Evolutionary conservation across 2,329 filamentous ascomycete genomes (phyloP).

Genomic region (Xylaria polymorpha): DNA sequence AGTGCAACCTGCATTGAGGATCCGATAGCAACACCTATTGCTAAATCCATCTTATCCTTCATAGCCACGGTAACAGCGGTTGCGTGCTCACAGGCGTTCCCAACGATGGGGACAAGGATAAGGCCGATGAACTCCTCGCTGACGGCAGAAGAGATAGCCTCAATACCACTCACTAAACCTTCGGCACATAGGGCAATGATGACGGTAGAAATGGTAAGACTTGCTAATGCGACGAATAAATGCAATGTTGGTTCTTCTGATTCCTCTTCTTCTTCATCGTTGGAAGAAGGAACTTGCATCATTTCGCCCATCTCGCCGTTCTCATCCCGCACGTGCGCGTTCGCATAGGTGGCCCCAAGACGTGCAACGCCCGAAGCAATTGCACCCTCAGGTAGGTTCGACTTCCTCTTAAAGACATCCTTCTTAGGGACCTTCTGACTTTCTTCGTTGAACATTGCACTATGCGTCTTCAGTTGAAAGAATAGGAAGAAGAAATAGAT

Average conservation of each 20-base stretch:
- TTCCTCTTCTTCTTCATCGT: slow-evolving; percentile 66
- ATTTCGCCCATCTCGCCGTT: slow-evolving; percentile 60
- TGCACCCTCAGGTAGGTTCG: slow-evolving; percentile 38
- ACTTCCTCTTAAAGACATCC: slow-evolving; percentile 43
- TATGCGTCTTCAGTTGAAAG: slow-evolving; percentile 92
- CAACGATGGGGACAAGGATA: slow-evolving; percentile 84
- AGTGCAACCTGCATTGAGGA: slow-evolving; percentile 84
- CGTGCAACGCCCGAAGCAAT: slow-evolving; percentile 44
- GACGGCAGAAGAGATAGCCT: slow-evolving; percentile 72
- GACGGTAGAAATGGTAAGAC: slow-evolving; percentile 78
- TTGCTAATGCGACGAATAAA: slow-evolving; percentile 76
- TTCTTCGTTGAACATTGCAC: slow-evolving; percentile 80
- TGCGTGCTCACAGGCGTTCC: slow-evolving; percentile 84
- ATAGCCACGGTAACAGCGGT: slow-evolving; percentile 82
- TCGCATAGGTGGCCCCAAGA: slow-evolving; percentile 36
- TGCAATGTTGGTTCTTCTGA: slow-evolving; percentile 80
- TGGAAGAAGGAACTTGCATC: slow-evolving; percentile 55
- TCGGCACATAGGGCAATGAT: slow-evolving; percentile 85
- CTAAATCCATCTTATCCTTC: slow-evolving; percentile 88
- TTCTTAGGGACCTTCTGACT: slow-evolving; percentile 73
- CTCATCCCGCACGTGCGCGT: slow-evolving; percentile 43
- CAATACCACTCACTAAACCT: slow-evolving; percentile 80
- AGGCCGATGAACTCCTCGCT: slow-evolving; percentile 82
- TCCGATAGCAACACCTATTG: slow-evolving; percentile 83
- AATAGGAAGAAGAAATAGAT: slow-evolving; percentile 87